Evolutionary conservation across 2,329 filamentous ascomycete species (phyloP), one percentile per base, ranked within the genome.

Genomic region (Clonostachys rosea): DNA sequence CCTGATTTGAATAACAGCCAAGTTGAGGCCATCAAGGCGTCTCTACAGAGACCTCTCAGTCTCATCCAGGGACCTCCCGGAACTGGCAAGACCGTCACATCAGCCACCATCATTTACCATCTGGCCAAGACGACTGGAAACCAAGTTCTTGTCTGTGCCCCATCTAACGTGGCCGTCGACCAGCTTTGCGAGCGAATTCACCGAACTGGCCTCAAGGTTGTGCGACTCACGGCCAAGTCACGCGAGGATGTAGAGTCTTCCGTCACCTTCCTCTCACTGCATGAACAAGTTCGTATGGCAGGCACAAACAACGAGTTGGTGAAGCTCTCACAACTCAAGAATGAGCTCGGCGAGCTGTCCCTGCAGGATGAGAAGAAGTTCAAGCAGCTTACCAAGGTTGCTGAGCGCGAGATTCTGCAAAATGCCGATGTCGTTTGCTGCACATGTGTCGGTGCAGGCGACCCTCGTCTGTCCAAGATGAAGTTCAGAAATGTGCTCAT

Each of bases 351-450:
- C 50, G 94, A 97, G 70, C 68, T 99, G 52, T 94, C 90, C 5
- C 95, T 89, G 59, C 87, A 95, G 66, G 94, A 99, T 61, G 94
- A 99, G 71, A 99, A 99, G 79, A 96, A 95, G 61, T 94, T 94
- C 76, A 96, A 96, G 71, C 89, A 95, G 62, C 80, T 99, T 44
- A 96, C 91, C 50, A 88, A 95, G 58, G 86, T 87, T 49, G 94
- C 94, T 9, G 94, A 99, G 69, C 87, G 91, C 47, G 94, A 99
- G 66, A 96, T 99, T 50, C 76, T 99, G 45, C 89, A 79, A 61
- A 96, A 95, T 56, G 94, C 94, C 13, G 94, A 99, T 67, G 94
- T 99, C 45, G 95, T 99, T 53, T 99, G 94, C 76, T 99, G 94
- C 68, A 99, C 94, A 51, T 99, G 94, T 56, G 94, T 99, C 59